Percentiles rank a stretch among this genome's conserved stretches.
Conservation (phyloP, 2,329 filamentous ascomycete species). For the Hypoxylon sp. region DNA sequence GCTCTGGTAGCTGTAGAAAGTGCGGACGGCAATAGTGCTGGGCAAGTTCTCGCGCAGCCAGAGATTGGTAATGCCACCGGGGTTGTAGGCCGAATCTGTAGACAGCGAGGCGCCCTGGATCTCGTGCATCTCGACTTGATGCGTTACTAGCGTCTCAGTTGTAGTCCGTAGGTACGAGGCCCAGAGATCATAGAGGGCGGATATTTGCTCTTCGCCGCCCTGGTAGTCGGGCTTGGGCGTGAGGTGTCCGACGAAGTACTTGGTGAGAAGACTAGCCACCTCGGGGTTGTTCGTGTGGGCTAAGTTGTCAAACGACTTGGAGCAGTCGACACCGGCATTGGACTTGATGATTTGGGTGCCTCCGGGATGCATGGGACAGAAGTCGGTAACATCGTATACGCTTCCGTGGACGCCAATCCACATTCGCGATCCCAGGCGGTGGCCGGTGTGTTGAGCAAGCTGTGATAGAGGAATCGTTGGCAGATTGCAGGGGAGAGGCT, state of each 20-base stretch:
- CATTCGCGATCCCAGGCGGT: constrained; percentile 58
- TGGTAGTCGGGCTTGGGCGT: constrained; percentile 63
- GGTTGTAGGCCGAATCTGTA: constrained; percentile 54
- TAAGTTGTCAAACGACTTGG: constrained; percentile 64
- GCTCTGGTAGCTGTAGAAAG: constrained; percentile 65
- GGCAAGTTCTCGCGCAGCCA: constrained; percentile 54
- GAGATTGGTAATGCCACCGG: constrained; percentile 48
- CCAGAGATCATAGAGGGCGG: constrained; percentile 62
- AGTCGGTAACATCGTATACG: constrained; percentile 66
- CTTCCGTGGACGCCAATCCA: constrained; percentile 66
- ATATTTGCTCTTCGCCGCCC: constrained; percentile 56
- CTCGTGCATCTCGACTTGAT: constrained; percentile 65
- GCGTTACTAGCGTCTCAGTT: constrained; percentile 64
- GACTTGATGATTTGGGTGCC: constrained; percentile 65
- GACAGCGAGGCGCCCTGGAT: constrained; percentile 55
- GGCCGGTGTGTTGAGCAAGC: constrained; percentile 63
- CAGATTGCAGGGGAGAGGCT: constrained; percentile 62
- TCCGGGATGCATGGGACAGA: constrained; percentile 65
- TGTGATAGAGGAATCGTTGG: constrained; percentile 63
- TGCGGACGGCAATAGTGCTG: constrained; percentile 62
- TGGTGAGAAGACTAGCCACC: constrained; percentile 63
- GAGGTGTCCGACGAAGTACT: constrained; percentile 66
- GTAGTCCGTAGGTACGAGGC: constrained; percentile 60
- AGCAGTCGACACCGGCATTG: constrained; percentile 66
- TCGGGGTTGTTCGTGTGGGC: constrained; percentile 67